phyloP scores from a whole-genome alignment of 2,329 filamentous ascomycete species.

The Trichoderma sp. region DNA sequence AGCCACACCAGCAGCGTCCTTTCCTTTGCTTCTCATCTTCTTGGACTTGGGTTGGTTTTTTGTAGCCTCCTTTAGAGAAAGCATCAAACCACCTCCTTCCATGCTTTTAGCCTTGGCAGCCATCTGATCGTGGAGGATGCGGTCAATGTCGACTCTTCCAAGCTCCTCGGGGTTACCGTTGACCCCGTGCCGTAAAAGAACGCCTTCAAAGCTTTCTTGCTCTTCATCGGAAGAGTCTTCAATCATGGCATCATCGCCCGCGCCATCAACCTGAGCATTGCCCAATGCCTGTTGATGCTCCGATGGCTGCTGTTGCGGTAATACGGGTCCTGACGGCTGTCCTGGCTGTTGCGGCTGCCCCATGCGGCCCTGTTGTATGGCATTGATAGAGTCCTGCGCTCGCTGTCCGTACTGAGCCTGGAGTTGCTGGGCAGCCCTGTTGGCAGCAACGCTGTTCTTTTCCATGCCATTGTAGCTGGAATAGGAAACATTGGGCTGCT shows the following conservation, averaged over 20 bases:
- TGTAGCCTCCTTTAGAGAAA: slow-evolving; percentile 63
- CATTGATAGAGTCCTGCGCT: slow-evolving; percentile 67
- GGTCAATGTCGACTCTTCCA: slow-evolving; percentile 66
- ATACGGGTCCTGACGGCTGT: slow-evolving; percentile 30
- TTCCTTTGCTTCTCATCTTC: slow-evolving; percentile 32
- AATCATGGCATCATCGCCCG: slow-evolving; percentile 56
- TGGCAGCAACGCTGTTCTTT: slow-evolving; percentile 49
- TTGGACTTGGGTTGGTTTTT: slow-evolving; percentile 34
- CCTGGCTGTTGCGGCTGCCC: slow-evolving; percentile 39
- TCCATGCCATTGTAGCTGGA: slow-evolving; percentile 39
- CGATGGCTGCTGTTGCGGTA: slow-evolving; percentile 34
- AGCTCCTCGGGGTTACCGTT: slow-evolving; percentile 57
- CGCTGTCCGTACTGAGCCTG: slow-evolving; percentile 62
- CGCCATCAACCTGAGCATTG: slow-evolving; percentile 72
- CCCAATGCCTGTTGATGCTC: slow-evolving; percentile 35
- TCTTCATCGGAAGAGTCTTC: slow-evolving; percentile 43
- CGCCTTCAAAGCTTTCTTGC: slow-evolving; percentile 56
- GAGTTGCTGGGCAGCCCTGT: slow-evolving; percentile 58
- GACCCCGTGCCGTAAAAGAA: slow-evolving; percentile 60
- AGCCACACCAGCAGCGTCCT: slow-evolving; percentile 37
- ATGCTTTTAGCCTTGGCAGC: slow-evolving; percentile 65
- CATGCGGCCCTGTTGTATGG: slow-evolving; percentile 56
- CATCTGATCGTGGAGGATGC: slow-evolving; percentile 68
- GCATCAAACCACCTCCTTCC: slow-evolving; percentile 75
- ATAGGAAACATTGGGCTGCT: slow-evolving; percentile 38